phyloP scores from a whole-genome alignment of 176 grass and related monocot genomes.

The Cenchrus purpureus region DNA sequence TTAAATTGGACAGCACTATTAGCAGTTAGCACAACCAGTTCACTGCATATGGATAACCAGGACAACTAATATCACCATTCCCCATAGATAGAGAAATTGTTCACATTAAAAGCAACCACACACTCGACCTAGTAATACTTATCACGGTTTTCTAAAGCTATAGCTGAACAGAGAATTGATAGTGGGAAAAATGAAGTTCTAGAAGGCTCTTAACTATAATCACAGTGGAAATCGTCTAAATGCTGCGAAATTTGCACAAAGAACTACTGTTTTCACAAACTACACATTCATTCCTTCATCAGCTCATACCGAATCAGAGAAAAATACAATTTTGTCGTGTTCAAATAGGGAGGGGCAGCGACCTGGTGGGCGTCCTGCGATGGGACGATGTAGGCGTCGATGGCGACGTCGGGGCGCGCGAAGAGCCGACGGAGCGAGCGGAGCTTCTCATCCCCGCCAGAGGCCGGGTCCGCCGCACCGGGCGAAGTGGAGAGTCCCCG shows the following conservation, averaged over 20 bases:
- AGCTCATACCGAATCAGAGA: neutral
- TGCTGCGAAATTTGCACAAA: neutral
- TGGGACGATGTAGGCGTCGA: conserved; percentile 93
- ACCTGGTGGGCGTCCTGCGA: conserved; percentile 98
- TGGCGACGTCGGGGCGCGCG: conserved; percentile 63
- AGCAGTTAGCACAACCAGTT: conserved; percentile 24
- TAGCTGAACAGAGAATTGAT: neutral
- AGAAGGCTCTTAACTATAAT: neutral
- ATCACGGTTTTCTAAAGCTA: neutral
- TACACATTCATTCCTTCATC: neutral
- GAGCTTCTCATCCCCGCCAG: conserved; percentile 72
- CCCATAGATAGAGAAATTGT: neutral
- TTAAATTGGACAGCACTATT: neutral
- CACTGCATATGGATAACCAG: neutral
- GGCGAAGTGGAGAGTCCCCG: neutral
- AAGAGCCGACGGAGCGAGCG: conserved; percentile 67
- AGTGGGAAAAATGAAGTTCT: neutral
- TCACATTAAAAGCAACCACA: neutral
- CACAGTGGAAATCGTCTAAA: neutral
- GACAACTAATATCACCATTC: neutral
- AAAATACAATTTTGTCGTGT: neutral
- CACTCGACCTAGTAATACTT: neutral
- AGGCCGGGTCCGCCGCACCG: neutral
- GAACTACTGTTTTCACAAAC: neutral
- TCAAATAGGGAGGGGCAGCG: neutral